phyloP scores from a whole-genome alignment of 2,329 filamentous ascomycete species.

The Fusarium sp. region DNA sequence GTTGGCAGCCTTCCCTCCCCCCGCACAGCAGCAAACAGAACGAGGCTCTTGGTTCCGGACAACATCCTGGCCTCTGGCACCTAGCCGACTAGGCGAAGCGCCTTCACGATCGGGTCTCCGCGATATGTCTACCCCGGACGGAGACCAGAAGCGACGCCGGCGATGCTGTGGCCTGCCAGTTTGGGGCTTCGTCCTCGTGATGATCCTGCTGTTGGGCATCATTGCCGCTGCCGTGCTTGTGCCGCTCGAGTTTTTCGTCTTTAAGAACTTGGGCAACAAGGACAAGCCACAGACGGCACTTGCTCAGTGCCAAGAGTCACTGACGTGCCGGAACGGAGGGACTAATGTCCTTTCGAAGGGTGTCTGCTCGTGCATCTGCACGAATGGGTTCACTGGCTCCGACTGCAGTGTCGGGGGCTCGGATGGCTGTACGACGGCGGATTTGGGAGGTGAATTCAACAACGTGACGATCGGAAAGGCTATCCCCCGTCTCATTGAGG shows the following conservation, averaged over 20 bases:
- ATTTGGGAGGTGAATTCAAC: conserved; percentile 54
- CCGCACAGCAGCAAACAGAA: conserved; percentile 59
- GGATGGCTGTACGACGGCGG: conserved; percentile 65
- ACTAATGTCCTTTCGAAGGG: conserved; percentile 76
- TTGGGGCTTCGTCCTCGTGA: conserved; percentile 78
- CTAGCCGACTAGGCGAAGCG: conserved; percentile 37
- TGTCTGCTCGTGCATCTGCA: conserved; percentile 87
- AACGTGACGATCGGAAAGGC: conserved; percentile 86
- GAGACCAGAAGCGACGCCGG: conserved; percentile 56
- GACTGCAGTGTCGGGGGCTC: conserved; percentile 62
- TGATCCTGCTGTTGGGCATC: conserved; percentile 75
- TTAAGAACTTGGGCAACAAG: conserved; percentile 59
- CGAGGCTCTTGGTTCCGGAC: conserved; percentile 58
- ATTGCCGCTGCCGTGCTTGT: conserved; percentile 86
- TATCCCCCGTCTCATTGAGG: conserved; percentile 78
- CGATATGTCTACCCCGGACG: conserved; percentile 37
- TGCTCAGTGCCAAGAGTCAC: conserved; percentile 68
- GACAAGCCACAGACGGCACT: conserved; percentile 53
- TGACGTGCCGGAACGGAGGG: conserved; percentile 83
- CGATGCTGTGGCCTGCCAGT: conserved; percentile 86
- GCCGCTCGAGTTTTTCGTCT: conserved; percentile 75
- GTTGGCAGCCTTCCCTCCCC: conserved; percentile 74
- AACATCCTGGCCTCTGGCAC: conserved; percentile 63
- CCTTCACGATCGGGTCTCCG: conserved; percentile 38
- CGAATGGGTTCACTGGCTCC: conserved; percentile 81